Evolutionary conservation across 176 grass and related monocot genomes (phyloP).

Genomic region (Ensete glaucum): DNA sequence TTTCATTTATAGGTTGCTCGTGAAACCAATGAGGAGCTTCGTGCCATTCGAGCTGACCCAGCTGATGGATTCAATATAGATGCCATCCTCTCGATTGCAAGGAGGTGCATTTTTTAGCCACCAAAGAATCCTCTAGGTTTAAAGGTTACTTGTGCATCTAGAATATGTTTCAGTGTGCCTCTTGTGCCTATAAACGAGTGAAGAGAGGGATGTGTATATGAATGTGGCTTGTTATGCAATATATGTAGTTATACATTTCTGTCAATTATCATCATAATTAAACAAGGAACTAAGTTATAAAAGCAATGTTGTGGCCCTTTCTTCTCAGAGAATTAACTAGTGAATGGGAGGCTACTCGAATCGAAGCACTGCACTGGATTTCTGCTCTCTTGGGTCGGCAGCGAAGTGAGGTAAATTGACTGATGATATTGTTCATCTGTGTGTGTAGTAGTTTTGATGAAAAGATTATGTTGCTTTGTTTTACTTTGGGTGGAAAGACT

Average conservation of each 20-base stretch:
- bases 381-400: conserved; percentile 52
- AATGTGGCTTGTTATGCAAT: neutral
- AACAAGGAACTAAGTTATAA: neutral
- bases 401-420: conserved; percentile 54
- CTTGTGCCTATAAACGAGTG: neutral
- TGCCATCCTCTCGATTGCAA: conserved; percentile 69
- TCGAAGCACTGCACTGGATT: conserved; percentile 91
- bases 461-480: neutral
- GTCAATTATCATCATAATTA: neutral
- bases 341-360: conserved; percentile 80
- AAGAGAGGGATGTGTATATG: neutral
- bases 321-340: conserved; percentile 81
- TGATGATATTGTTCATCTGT: conserved; percentile 4
- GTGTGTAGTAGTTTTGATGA: neutral
- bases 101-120: conserved; percentile 51
- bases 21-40: conserved; percentile 97
- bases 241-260: neutral
- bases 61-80: conserved; percentile 86
- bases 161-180: neutral
- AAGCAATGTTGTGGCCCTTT: neutral
- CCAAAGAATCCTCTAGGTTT: neutral
- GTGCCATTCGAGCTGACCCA: conserved; percentile 79
- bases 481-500: neutral
- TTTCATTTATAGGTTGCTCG: conserved; percentile 57
- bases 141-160: neutral